These are phyloP conservation scores for Bryoerythrophyllum caledonicum DNA, from an alignment of 225 moss, liverwort and hornwort genomes.

Conservation along the genomic window DNA sequence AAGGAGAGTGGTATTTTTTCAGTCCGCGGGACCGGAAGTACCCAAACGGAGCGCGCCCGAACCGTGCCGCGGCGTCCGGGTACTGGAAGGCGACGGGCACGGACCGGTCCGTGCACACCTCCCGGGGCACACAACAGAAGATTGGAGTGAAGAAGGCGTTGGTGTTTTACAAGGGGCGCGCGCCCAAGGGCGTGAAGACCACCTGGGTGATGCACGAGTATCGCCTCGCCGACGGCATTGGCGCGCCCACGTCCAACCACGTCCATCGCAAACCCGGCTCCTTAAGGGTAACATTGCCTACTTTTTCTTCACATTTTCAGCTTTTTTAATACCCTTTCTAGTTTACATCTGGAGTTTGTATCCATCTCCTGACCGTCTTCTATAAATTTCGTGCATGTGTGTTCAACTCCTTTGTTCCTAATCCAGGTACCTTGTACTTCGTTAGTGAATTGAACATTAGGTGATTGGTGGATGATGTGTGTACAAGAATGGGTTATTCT, in stretches of 20 bases:
- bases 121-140: slow-evolving; percentile 57
- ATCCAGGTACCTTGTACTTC: too few species aligned
- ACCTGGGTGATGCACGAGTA: slow-evolving; percentile 99
- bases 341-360: background rate
- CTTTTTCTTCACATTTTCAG: too few species aligned
- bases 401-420: too few species aligned
- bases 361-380: too few species aligned
- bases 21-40: slow-evolving; percentile 98
- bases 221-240: slow-evolving; percentile 82
- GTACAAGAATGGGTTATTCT: too few species aligned
- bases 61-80: slow-evolving; percentile 91
- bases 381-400: too few species aligned
- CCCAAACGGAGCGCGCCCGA: slow-evolving; percentile 93
- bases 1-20: slow-evolving; percentile 99
- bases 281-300: slow-evolving; percentile 47
- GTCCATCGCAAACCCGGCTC: slow-evolving; percentile 73
- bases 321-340: too few species aligned
- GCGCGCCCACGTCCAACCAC: slow-evolving; percentile 42
- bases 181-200: slow-evolving; percentile 95
- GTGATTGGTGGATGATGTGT: too few species aligned
- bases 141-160: slow-evolving; percentile 98
- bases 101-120: slow-evolving; percentile 80
- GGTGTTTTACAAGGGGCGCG: slow-evolving; percentile 97
- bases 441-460: too few species aligned
- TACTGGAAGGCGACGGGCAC: slow-evolving; percentile 99